These are phyloP conservation scores for Craspedostauros australis DNA, from an alignment of 108 stramenopile species.

Conservation along the genomic window DNA sequence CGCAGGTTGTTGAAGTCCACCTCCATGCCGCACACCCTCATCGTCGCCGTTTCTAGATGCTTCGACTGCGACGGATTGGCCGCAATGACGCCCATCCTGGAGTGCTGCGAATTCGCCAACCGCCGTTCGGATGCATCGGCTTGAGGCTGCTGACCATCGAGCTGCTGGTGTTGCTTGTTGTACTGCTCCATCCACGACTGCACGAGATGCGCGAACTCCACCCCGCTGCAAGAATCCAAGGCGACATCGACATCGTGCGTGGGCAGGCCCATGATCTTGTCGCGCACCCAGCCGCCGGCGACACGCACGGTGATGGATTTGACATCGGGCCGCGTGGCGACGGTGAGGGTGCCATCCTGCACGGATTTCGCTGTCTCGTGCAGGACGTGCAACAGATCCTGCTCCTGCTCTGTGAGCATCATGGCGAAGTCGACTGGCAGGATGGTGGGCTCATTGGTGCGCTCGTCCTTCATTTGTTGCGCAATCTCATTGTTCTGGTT, in stretches of 20 bases:
- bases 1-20: constrained; percentile 94
- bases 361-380: no score
- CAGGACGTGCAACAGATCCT: no score
- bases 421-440: no score
- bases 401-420: no score
- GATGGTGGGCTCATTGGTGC: no score
- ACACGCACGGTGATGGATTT: constrained; percentile 53
- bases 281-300: constrained; percentile 87
- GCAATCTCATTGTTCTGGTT: no score
- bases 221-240: constrained; percentile 87
- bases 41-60: constrained; percentile 97
- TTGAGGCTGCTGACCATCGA: no score
- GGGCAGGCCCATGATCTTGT: constrained; percentile 79
- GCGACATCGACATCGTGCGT: constrained; percentile 94
- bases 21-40: constrained; percentile 76
- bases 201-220: constrained; percentile 84
- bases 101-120: no score
- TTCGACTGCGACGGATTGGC: constrained; percentile 97
- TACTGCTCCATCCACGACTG: constrained; percentile 39
- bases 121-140: no score
- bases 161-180: constrained; percentile 5
- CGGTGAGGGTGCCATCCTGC: no score
- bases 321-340: no score
- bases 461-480: no score
- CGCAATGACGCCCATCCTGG: constrained; percentile 79